Percentiles rank a stretch among this genome's conserved stretches.
phyloP scores from a whole-genome alignment of 805 yeast species.

The Brettanomyces anomalus region DNA sequence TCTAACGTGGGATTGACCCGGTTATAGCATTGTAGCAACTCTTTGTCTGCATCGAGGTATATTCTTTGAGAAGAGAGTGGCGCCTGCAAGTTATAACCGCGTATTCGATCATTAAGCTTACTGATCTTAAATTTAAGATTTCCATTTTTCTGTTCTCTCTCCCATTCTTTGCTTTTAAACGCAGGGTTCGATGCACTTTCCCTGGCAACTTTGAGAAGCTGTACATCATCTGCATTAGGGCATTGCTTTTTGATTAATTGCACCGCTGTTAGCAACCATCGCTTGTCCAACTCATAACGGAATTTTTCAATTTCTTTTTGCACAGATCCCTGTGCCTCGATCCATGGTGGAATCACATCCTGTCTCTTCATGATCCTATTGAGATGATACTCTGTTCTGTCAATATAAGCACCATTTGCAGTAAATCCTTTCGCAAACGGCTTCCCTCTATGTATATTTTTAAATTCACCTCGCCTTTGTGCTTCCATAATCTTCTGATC shows the following conservation, averaged over 20 bases:
- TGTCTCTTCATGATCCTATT: conserved; percentile 70
- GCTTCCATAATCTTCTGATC: conserved; percentile 73
- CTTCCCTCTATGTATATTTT: conserved; percentile 54
- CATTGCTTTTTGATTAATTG: conserved; percentile 20
- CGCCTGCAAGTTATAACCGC: conserved; percentile 57
- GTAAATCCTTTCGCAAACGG: conserved; percentile 34
- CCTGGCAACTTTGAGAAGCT: conserved; percentile 10
- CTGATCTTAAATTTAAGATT: conserved; percentile 26
- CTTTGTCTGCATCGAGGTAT: conserved; percentile 38
- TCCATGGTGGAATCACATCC: conserved; percentile 85
- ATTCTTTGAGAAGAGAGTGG: conserved; percentile 50
- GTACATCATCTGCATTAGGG: conserved; percentile 9
- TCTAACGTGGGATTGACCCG: conserved; percentile 22
- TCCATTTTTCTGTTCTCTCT: conserved; percentile 20
- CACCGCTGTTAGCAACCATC: conserved; percentile 30
- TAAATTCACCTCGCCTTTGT: conserved; percentile 59
- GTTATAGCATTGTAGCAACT: conserved; percentile 30
- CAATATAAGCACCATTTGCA: conserved; percentile 47
- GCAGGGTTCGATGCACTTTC: conserved; percentile 11
- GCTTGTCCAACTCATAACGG: conserved; percentile 32
- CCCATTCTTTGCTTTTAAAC: conserved; percentile 29
- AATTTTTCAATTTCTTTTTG: conserved; percentile 38
- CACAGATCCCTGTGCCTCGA: conserved; percentile 62
- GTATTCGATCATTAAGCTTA: conserved; percentile 37
- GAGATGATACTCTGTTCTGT: conserved; percentile 66